Evolutionary conservation across 23 red algal species (phyloP).

Genomic region (Agarophyton chilense): DNA sequence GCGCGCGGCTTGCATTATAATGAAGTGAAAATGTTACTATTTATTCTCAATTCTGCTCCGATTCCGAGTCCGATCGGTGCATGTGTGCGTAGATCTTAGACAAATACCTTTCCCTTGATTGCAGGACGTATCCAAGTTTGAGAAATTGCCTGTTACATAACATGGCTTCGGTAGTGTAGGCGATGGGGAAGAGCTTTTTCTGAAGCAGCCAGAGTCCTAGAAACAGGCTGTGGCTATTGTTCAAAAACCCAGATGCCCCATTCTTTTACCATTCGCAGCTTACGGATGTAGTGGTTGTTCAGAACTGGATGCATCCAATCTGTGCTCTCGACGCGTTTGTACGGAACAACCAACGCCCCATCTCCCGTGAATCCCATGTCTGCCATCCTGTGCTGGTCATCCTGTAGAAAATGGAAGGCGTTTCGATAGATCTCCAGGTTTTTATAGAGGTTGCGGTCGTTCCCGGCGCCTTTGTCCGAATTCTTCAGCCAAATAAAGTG

Average conservation of each 20-base stretch:
- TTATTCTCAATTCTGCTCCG: no score
- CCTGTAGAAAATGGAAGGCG: not conserved
- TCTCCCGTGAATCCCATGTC: conserved; percentile 22
- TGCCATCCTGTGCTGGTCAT: conserved; percentile 32
- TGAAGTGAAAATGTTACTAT: no score
- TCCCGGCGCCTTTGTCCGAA: conserved; percentile 13
- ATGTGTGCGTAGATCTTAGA: not conserved
- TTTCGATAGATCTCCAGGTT: conserved; percentile 26
- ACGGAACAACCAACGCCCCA: conserved; percentile 23
- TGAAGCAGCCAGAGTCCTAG: conserved; percentile 36
- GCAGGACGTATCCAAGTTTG: conserved; percentile 2
- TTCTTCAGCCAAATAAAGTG: conserved; percentile 25
- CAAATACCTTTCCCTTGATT: not conserved
- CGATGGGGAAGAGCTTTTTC: conserved; percentile 25
- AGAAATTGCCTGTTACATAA: conserved; percentile 27
- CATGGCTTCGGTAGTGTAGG: not conserved
- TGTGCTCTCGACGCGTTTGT: conserved; percentile 20
- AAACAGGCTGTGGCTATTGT: conserved; percentile 35
- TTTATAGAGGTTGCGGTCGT: not conserved
- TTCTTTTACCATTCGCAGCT: conserved; percentile 39
- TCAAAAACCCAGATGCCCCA: conserved; percentile 48
- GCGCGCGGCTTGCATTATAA: no score
- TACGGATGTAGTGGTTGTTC: conserved; percentile 5
- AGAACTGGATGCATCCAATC: not conserved
- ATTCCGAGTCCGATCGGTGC: no score